Evolutionary conservation across 23 red algal genomes (phyloP).

Genomic region (Porphyridium purpureum): DNA sequence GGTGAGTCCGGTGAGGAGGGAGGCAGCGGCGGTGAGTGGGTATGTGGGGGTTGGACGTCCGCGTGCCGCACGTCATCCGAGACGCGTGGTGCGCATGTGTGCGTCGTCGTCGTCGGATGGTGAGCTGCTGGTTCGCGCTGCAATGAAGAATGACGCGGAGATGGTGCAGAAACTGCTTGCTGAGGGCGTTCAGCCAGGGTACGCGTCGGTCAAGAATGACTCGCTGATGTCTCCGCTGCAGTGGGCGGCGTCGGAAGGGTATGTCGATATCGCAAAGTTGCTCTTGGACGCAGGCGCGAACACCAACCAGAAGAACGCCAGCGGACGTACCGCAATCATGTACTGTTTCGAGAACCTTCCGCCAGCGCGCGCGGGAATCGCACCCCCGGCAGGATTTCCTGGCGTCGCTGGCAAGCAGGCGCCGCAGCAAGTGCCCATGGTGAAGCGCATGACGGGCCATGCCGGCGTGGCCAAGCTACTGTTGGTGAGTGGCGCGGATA

Average conservation of each 20-base stretch:
- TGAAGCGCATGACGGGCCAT: slow-evolving; percentile 16
- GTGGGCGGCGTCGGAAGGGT: slow-evolving; percentile 33
- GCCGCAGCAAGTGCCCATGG: slow-evolving; percentile 4
- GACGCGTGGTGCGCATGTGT: too few species aligned
- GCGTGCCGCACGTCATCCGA: too few species aligned
- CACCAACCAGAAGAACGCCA: slow-evolving; percentile 1
- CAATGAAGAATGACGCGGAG: slow-evolving; percentile 8
- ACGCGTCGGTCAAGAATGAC: slow-evolving; percentile 5
- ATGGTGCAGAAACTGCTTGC: slow-evolving; percentile 2
- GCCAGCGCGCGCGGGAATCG: slow-evolving; percentile 5
- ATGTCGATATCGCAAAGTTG: slow-evolving; percentile 1
- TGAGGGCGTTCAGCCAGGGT: slow-evolving; percentile 9
- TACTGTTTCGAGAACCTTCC: slow-evolving; percentile 30
- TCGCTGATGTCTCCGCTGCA: slow-evolving; percentile 25
- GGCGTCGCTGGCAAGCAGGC: slow-evolving; percentile 5
- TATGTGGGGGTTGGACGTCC: too few species aligned
- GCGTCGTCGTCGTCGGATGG: too few species aligned
- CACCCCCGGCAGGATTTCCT: slow-evolving; percentile 27
- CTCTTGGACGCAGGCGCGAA: slow-evolving; percentile 17
- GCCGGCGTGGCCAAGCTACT: slow-evolving; percentile 16
- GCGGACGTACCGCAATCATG: slow-evolving; percentile 10
- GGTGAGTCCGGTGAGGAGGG: too few species aligned
- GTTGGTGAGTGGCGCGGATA: slow-evolving; percentile 5
- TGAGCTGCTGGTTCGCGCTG: slow-evolving; percentile 11
- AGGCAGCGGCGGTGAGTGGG: too few species aligned